Conservation (phyloP, 371 early-diverging fungal species). For the Rhizopus sp. region DNA sequence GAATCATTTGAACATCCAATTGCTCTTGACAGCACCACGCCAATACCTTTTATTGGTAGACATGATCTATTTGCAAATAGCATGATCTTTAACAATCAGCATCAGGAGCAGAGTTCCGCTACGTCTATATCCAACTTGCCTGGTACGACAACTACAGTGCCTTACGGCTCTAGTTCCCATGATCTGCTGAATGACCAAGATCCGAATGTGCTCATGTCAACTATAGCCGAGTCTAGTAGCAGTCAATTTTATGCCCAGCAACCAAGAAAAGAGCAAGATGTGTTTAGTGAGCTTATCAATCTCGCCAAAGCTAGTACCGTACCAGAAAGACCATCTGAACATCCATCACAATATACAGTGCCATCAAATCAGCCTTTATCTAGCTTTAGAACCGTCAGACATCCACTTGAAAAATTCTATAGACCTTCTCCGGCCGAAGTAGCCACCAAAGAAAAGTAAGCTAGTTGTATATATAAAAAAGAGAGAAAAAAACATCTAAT, state of each 20-base stretch:
- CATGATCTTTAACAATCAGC: background rate
- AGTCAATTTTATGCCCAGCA: background rate
- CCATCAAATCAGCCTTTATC: no score
- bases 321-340: background rate
- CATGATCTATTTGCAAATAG: background rate
- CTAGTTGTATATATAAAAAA: background rate
- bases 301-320: conserved; percentile 10
- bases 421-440: background rate
- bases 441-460: background rate
- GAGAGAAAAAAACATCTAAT: background rate
- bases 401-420: background rate
- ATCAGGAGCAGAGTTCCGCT: no score
- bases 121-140: background rate
- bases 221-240: background rate
- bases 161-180: background rate
- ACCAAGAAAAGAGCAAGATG: conserved; percentile 17
- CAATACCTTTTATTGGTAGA: no score
- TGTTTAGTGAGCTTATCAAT: conserved; percentile 23
- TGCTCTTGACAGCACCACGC: no score
- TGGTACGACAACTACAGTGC: background rate
- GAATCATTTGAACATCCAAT: background rate
- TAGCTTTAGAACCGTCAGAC: no score
- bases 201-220: conserved; percentile 4
- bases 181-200: background rate
- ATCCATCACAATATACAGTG: background rate